Evolutionary conservation across 2,329 filamentous ascomycete species (phyloP), one percentile per base, ranked within the genome.

Genomic region (Stylonectria norvegica): DNA sequence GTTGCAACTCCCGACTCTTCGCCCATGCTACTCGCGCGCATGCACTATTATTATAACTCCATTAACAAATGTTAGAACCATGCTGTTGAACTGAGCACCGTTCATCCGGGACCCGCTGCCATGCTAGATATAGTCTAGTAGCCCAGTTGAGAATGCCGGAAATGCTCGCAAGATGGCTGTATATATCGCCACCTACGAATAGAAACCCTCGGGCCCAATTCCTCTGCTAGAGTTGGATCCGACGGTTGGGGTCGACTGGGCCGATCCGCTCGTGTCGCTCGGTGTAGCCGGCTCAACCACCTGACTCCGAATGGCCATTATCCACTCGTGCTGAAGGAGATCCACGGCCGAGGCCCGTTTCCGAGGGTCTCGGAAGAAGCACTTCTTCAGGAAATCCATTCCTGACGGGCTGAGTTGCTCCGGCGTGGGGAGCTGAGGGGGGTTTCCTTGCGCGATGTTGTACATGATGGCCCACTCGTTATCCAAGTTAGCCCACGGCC

Each of bases 401-500:
- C 93, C 93, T 40, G 80, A 68, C 0, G 83, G 78, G 58, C 86
- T 93, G 49, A 98, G 78, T 65, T 97, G 91, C 37, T 97, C 91
- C 1, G 72, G 63, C 1, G 79, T 75, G 2, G 93, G 93, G 40
- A 96, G 74, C 60, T 89, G 85, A 5, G 93, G 93, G 34, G 89
- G 86, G 56, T 96, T 95, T 50, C 93, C 93, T 62, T 95, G 91
- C 1, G 93, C 93, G 59, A 98, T 98, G 71, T 97, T 97, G 76
- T 96, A 98, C 93, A 98, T 98, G 69, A 98, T 97, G 29, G 93
- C 93, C 89, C 90, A 98, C 66, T 98, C 93, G 61, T 98, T 98
- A 70, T 98, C 93, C 33, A 97, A 81, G 50, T 85, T 89, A 18
- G 89, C 89, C 93, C 93, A 98, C 1, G 93, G 93, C 12, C 91